phyloP scores from a whole-genome alignment of 2,329 filamentous ascomycete genomes.

The Neospermospora avenae region DNA sequence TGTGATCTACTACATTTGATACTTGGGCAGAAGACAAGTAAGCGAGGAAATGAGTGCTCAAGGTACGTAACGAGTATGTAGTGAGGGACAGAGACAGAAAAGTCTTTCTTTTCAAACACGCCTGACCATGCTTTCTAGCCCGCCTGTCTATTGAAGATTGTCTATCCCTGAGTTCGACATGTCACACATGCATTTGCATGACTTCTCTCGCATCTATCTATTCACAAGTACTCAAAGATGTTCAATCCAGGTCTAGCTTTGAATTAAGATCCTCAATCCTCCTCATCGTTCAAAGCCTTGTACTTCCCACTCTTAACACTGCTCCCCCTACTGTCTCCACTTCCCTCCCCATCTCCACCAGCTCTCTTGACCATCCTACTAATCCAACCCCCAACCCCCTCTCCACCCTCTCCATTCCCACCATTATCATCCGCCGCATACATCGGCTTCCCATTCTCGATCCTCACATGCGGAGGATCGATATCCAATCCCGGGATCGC shows the following conservation, averaged over 20 bases:
- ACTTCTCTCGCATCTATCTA: no score
- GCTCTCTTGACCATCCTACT: slow-evolving; percentile 60
- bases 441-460: slow-evolving; percentile 48
- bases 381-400: slow-evolving; percentile 68
- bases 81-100: no score
- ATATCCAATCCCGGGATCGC: slow-evolving; percentile 80
- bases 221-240: no score
- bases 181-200: no score
- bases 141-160: not conserved
- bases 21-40: no score
- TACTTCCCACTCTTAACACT: slow-evolving; percentile 31
- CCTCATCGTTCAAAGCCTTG: slow-evolving; percentile 43
- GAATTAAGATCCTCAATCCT: not conserved
- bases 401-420: slow-evolving; percentile 53
- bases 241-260: no score
- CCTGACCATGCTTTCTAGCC: not conserved
- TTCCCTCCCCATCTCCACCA: slow-evolving; percentile 41
- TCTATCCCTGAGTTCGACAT: no score
- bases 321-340: slow-evolving; percentile 27
- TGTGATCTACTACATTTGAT: no score
- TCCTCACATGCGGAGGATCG: slow-evolving; percentile 65
- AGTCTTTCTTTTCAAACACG: not conserved
- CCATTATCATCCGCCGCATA: slow-evolving; percentile 34
- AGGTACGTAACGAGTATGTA: no score
- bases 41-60: no score